These are phyloP conservation scores for Aspergillus ostianus DNA, from an alignment of 495 filamentous ascomycete species.

Conservation along the genomic window DNA sequence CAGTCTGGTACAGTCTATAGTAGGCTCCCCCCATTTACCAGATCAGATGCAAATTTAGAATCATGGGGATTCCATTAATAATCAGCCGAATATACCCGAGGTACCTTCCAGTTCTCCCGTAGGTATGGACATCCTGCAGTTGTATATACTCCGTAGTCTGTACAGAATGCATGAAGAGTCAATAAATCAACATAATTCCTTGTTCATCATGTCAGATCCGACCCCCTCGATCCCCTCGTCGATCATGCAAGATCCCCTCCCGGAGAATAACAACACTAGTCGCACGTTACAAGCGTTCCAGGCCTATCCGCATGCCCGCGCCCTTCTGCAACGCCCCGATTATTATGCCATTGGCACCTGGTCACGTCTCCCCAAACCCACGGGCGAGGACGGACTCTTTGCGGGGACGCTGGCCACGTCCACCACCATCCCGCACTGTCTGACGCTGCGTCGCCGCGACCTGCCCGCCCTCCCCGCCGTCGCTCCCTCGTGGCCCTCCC, in stretches of 20 bases:
- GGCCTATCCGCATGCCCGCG: conserved; percentile 25
- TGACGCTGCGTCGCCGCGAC: conserved; percentile 34
- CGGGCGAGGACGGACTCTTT: conserved; percentile 44
- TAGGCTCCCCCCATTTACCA: too few relatives aligned
- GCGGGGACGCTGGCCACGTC: conserved; percentile 33
- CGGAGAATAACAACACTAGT: background rate
- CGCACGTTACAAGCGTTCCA: conserved; percentile 16
- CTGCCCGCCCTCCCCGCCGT: conserved; percentile 22
- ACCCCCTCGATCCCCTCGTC: background rate
- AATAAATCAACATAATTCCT: too few relatives aligned
- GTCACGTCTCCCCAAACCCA: conserved; percentile 36
- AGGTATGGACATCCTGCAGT: too few relatives aligned
- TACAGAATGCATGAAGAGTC: too few relatives aligned
- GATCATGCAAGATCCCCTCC: conserved; percentile 8
- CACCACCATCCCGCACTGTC: conserved; percentile 38
- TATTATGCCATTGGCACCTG: conserved; percentile 37
- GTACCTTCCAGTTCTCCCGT: too few relatives aligned
- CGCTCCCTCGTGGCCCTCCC: conserved; percentile 34
- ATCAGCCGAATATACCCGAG: too few relatives aligned
- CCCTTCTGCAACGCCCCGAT: conserved; percentile 29
- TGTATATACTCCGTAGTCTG: too few relatives aligned
- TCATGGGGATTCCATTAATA: too few relatives aligned
- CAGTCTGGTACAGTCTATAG: too few relatives aligned
- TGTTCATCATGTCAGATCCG: background rate
- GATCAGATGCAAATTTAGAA: too few relatives aligned